Evolutionary conservation across 306 rosid species (phyloP), one percentile per base, ranked within the genome.

Genomic region (Gastrolobium villosum): DNA sequence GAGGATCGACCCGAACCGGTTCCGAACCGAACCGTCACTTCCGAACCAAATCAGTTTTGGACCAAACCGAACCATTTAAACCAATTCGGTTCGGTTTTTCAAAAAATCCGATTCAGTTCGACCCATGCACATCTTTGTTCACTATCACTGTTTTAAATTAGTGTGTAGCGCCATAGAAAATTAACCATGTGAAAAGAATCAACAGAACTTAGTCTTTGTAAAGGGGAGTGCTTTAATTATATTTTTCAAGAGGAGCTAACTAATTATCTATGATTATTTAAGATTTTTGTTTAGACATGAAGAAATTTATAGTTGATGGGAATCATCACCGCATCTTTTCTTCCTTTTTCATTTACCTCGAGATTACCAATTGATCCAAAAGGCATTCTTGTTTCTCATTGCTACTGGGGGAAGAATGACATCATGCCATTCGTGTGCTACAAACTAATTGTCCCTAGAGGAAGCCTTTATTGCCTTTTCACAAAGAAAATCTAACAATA

Each of bases 351-450:
- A 63, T 13, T 77, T 39, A 66, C 44, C 14, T 76, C 10, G 20
- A 45, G 39, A 41, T 74, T 14, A 14, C 32, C 70, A 62, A 48
- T 32, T 36, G 53, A 79, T 50, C 57, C 66, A 79, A 79, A 78
- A 71, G 78, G 35, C 7, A 41, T 43, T 53, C 61, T 72, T 80
- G 79, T 35, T 39, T 71, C 57, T 77, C 70, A 49, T 31, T 54
- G 32, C 11, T 37, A 20, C 44, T 8, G 6, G 50, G 77, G 72
- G 60, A 76, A 79, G 75, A 61, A 35, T 71, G 87, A 82, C 86
- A 82, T 84, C 84, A 84, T 67, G 60, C 76, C 90, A 85, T 67
- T 75, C 79, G 84, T 85, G 87, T 77, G 75, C 37, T 44, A 15
- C 46, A 80, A 65, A 7, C 84, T 66, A 65, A 65, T 72, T 52